A percentile compares a stretch with the other conserved stretches of the same genome.
Conservation (phyloP, 768 basidiomycete genomes). For the Phlebiopsis flavidoalba region DNA sequence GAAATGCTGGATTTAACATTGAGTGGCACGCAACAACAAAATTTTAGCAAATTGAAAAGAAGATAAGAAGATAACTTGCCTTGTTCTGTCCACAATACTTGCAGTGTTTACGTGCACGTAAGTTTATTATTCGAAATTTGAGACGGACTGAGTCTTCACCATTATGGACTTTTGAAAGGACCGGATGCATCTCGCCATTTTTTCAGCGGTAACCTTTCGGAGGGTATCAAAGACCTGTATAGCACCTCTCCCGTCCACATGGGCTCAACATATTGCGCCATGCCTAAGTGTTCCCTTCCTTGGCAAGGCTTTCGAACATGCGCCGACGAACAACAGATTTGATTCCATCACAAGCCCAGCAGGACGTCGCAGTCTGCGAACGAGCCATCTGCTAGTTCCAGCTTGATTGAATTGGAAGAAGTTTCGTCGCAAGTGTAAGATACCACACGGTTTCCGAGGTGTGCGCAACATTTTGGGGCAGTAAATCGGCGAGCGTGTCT, state of each 20-base stretch:
- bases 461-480: constrained; percentile 22
- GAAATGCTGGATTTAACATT: neutral
- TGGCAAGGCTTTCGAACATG: constrained; percentile 21
- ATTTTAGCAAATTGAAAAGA: no score
- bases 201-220: constrained; percentile 25
- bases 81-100: constrained; percentile 47
- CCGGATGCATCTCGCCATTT: constrained; percentile 24
- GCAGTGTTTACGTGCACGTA: neutral
- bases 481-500: constrained; percentile 34
- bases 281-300: constrained; percentile 15
- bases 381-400: constrained; percentile 23
- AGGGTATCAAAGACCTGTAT: constrained; percentile 42
- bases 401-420: neutral
- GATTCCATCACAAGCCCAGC: constrained; percentile 31
- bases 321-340: constrained; percentile 28
- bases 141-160: constrained; percentile 24
- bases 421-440: constrained; percentile 12
- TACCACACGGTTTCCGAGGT: constrained; percentile 25
- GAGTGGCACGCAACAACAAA: neutral
- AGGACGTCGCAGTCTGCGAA: constrained; percentile 25
- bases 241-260: constrained; percentile 41
- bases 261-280: constrained; percentile 36
- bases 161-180: constrained; percentile 38
- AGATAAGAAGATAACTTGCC: constrained; percentile 18
- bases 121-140: neutral